Evolutionary conservation across 192 early-diverging fungal species (phyloP), one percentile per base, ranked within the genome.

Genomic region (Umbelopsis sp.): DNA sequence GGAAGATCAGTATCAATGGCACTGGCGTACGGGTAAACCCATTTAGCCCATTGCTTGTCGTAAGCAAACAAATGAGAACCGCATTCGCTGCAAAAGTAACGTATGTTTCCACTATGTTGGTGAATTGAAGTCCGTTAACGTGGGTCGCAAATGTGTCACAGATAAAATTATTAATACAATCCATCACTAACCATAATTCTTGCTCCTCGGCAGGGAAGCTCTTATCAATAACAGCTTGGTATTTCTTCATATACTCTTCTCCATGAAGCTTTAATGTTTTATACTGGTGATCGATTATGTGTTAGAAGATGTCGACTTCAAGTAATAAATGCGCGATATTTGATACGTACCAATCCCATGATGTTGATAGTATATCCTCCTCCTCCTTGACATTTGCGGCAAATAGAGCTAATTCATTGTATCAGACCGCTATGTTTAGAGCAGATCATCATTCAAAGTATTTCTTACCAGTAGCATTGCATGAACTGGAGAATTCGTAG

Each of bases 371-470:
- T 45, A 74, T 80, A 85, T 26, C 87, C 89, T 59, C 86, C 84
- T 38, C 87, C 87, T 49, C 89, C 87, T 32, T 85, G 74, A 25
- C 82, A 81, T 74, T 88, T 88, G 73, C 89, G 87, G 71, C 89
- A 90, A 65, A 90, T 90, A 16, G 85, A 84, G 74, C 81, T 82
- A 67, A 49, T 36, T 21, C 20, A 29, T 0, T 44, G 25, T 62
- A 47, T 59, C n/a, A 52, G 29, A n/a, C 29, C 12, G 32, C 2
- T 41, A 11, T 8, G 3, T 44, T 65, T 71, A 16, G n/a, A 26
- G 36, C 20, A 41, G 38, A 45, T 25, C 3, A 56, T 3, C 12
- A 24, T 53, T 25, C 0, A 44, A 16, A 1, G 32, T 12, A 49
- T 26, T 49, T 25, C 69, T 71, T 45, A 81, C 80, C 88, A 90